phyloP scores from a whole-genome alignment of 176 grass and related monocot genomes.

The Eleusine coracana region DNA sequence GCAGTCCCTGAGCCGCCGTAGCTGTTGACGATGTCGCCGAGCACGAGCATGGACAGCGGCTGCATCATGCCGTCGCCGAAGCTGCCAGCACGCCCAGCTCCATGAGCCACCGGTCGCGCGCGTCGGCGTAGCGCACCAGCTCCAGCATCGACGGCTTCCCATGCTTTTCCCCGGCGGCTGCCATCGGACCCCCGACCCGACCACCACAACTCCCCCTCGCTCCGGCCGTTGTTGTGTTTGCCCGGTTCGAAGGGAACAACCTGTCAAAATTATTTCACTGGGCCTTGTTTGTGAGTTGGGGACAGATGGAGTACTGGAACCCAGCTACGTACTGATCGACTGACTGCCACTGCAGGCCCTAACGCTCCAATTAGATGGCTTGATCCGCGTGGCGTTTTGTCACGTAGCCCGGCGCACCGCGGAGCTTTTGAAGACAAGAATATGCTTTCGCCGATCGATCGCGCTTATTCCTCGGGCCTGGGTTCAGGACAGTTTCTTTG shows the following conservation, averaged over 20 bases:
- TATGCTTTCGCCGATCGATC: slow-evolving; percentile 11
- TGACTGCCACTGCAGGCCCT: neutral
- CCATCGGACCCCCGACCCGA: neutral
- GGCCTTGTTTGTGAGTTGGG: too few species aligned
- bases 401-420: slow-evolving; percentile 1
- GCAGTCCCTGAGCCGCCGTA: slow-evolving; percentile 27
- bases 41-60: slow-evolving; percentile 54
- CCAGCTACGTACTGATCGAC: neutral
- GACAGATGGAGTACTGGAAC: neutral
- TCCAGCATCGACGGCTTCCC: slow-evolving; percentile 31
- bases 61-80: slow-evolving; percentile 66
- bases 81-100: slow-evolving; percentile 46
- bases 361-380: neutral
- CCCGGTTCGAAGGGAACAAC: neutral
- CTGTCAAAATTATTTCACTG: neutral
- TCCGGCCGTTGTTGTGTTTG: neutral
- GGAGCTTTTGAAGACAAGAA: slow-evolving; percentile 11
- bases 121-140: slow-evolving; percentile 51
- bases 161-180: neutral
- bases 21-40: slow-evolving; percentile 57
- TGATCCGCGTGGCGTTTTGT: neutral
- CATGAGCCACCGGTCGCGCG: slow-evolving; percentile 43
- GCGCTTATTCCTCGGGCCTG: too few species aligned
- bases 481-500: too few species aligned
- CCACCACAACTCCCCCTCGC: neutral